Evolutionary conservation across 352 stramenopile genomes (phyloP).

Genomic region (Phytophthora citricola): DNA sequence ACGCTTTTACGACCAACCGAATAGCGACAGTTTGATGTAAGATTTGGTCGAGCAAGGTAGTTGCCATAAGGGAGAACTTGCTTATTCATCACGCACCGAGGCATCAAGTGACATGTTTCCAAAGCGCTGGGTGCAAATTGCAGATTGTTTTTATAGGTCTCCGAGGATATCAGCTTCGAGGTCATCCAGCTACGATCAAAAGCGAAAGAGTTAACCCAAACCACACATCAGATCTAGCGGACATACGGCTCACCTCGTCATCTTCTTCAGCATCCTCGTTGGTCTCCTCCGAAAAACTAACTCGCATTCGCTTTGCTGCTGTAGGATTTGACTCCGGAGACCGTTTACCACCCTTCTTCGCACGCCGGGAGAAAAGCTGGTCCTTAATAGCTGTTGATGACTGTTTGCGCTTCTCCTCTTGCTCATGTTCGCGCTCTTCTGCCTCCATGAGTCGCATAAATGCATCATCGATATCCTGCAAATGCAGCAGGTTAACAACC

Average conservation of each 20-base stretch:
- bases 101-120: neutral
- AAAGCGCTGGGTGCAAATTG: constrained; percentile 1
- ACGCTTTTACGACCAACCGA: constrained; percentile 3
- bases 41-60: neutral
- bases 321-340: constrained; percentile 15
- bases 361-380: constrained; percentile 58
- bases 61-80: constrained; percentile 4
- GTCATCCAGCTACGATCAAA: constrained; percentile 60
- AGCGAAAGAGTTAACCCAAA: neutral
- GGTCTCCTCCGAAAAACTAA: constrained; percentile 10
- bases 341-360: constrained; percentile 42
- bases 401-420: constrained; percentile 66
- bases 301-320: constrained; percentile 26
- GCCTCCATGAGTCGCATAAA: constrained; percentile 80
- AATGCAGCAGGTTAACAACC: no score
- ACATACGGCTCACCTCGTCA: constrained; percentile 27
- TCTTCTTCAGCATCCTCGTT: constrained; percentile 30
- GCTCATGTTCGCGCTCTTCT: constrained; percentile 70
- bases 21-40: neutral
- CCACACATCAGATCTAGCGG: neutral
- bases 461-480: constrained; percentile 76
- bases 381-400: constrained; percentile 62
- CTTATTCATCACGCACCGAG: constrained; percentile 9
- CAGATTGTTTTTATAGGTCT: constrained; percentile 43
- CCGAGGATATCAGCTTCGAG: constrained; percentile 80